Evolutionary conservation across 768 basidiomycete genomes (phyloP), one percentile per base, ranked within the genome.

Genomic region (Amanita rimosa): DNA sequence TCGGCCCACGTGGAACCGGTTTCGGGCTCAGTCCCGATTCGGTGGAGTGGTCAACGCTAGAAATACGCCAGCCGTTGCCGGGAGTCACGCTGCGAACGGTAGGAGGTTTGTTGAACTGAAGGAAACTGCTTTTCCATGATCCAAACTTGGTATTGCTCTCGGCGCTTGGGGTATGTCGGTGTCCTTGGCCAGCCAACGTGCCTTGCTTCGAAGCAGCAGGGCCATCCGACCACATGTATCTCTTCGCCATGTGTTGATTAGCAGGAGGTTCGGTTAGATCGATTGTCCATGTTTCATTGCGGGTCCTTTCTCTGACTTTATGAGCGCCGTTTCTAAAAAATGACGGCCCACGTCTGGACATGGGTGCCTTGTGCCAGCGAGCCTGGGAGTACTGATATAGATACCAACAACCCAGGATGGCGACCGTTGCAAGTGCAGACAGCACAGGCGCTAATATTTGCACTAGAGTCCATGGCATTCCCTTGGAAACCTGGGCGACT

Each of bases 391-490:
- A n/a, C n/a, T 36, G 36, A 36, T 47, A 47, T 10, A 47, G 46
- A 36, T 37, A 38, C 34, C 46, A 47, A 36, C 13, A 37, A 19
- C 37, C 26, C 11, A 49, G 29, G 17, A 49, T 27, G 21, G 21
- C 14, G 22, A 40, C 16, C 10, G 39, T 43, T n/a, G 27, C 29
- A 36, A 40, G 7, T 10, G 21, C 48, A 11, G 41, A 34, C 10
- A 42, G 4, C 9, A 40, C n/a, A n/a, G 48, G 48, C 5, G 27
- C 14, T 8, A 49, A 24, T 49, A 40, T 49, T 17, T 49, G 48
- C 33, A 42, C 5, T 14, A 24, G 6, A 1, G 48, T 29, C 48
- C 48, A 49, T 29, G 38, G 27, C 14, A 13, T 16, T 24, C 24
- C 35, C n/a, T 19, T 21, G 39, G 48, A 43, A 17, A 27, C 27